Percentiles rank a stretch among this genome's conserved stretches.
Conservation (phyloP, 2,329 filamentous ascomycete genomes). For the Hymenoscyphus salicellus region DNA sequence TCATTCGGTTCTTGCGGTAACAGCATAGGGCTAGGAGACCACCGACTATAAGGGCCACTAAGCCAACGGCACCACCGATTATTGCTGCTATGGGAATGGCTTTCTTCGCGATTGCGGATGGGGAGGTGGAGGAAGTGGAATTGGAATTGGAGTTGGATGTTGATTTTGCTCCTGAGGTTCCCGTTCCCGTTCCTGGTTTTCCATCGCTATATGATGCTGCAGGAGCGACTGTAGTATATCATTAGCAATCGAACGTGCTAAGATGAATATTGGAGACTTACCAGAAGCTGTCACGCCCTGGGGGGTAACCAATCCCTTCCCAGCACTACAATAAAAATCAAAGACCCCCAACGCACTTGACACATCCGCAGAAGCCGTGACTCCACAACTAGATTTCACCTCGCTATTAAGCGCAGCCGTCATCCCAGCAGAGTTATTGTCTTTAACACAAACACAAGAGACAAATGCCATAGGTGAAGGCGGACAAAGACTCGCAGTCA, state of each 20-base stretch:
- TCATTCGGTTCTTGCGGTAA: slow-evolving; percentile 11
- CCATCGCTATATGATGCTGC: slow-evolving; percentile 3
- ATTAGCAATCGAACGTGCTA: background rate
- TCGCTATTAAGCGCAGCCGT: slow-evolving; percentile 10
- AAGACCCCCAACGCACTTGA: slow-evolving; percentile 16
- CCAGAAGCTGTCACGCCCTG: slow-evolving; percentile 15
- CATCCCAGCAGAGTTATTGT: slow-evolving; percentile 14
- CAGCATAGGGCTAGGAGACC: slow-evolving; percentile 13
- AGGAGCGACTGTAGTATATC: background rate
- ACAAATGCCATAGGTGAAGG: slow-evolving; percentile 14
- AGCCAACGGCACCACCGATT: slow-evolving; percentile 13
- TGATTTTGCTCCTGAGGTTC: background rate
- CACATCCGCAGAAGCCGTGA: slow-evolving; percentile 18
- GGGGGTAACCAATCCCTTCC: slow-evolving; percentile 18
- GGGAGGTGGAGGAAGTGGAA: background rate
- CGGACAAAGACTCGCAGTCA: slow-evolving; percentile 11
- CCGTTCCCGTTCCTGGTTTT: slow-evolving; percentile 1
- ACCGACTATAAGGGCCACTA: slow-evolving; percentile 9
- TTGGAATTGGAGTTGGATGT: background rate
- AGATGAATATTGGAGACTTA: background rate
- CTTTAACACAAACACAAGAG: slow-evolving; percentile 22
- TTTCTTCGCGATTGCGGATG: background rate
- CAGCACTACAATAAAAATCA: slow-evolving; percentile 22
- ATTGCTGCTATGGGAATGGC: slow-evolving; percentile 17
- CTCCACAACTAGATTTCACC: slow-evolving; percentile 13